Percentiles rank a stretch among this genome's conserved stretches.
Conservation (phyloP, 2,329 filamentous ascomycete species). For the Alternaria sp. region DNA sequence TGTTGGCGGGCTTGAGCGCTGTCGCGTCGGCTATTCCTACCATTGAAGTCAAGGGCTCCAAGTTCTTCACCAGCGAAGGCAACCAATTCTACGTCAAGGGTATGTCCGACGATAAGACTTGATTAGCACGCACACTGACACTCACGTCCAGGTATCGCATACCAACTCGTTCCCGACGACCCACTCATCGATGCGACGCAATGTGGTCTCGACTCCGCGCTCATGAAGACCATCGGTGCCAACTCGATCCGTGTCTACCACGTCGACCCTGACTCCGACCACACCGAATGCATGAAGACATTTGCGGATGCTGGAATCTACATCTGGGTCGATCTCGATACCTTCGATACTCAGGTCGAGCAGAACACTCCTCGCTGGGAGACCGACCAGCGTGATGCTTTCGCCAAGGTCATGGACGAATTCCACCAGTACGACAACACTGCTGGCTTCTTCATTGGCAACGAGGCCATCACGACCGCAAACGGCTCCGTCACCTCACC, state of each 20-base stretch:
- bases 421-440: conserved; percentile 81
- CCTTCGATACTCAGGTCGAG: conserved; percentile 68
- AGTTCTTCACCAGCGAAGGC: conserved; percentile 84
- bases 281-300: conserved; percentile 79
- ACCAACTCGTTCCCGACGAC: conserved; percentile 70
- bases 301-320: conserved; percentile 77
- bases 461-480: conserved; percentile 75
- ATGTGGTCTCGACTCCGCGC: conserved; percentile 74
- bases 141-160: conserved; percentile 70
- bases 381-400: conserved; percentile 70
- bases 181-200: conserved; percentile 78
- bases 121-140: conserved; percentile 5
- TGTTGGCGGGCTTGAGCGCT: conserved; percentile 37
- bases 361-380: conserved; percentile 74
- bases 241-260: conserved; percentile 91
- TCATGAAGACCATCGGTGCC: conserved; percentile 81
- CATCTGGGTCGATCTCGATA: conserved; percentile 82
- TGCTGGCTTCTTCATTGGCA: conserved; percentile 79
- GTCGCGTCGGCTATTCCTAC: conserved; percentile 58
- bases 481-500: conserved; percentile 71
- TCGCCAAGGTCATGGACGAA: conserved; percentile 75
- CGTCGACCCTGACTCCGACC: conserved; percentile 74
- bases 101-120: conserved; percentile 38
- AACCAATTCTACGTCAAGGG: conserved; percentile 86
- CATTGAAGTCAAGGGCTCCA: conserved; percentile 72